Conservation (phyloP, 1,284 basidiomycete genomes). For the Fomitopsis pinicola region DNA sequence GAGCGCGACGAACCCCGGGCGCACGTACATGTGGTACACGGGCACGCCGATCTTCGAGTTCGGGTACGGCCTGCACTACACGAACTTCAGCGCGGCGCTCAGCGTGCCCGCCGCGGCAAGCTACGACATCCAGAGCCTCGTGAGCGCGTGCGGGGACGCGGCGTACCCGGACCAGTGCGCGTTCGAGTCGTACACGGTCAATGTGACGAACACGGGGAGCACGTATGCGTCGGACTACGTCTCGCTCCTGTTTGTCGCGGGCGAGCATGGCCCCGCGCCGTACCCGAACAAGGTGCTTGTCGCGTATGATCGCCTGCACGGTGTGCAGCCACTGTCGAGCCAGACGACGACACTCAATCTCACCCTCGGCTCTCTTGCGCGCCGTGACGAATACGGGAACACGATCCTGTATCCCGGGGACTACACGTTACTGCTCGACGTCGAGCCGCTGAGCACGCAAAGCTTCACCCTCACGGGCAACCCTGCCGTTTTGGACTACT, state of each 20-base stretch:
- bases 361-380: conserved; percentile 45
- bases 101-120: conserved; percentile 20
- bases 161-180: conserved; percentile 38
- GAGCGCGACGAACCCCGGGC: conserved; percentile 42
- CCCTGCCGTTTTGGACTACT: conserved; percentile 17
- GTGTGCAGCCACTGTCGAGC: conserved; percentile 32
- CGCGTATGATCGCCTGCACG: conserved; percentile 43
- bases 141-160: conserved; percentile 22
- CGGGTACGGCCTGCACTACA: conserved; percentile 50
- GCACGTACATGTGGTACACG: conserved; percentile 56
- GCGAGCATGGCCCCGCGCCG: conserved; percentile 44
- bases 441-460: conserved; percentile 16
- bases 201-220: conserved; percentile 45
- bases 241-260: conserved; percentile 47
- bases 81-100: conserved; percentile 40
- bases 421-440: conserved; percentile 44
- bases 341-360: conserved; percentile 38
- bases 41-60: conserved; percentile 47
- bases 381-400: conserved; percentile 44
- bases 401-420: conserved; percentile 43
- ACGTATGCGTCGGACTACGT: conserved; percentile 46
- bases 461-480: conserved; percentile 41
- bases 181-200: conserved; percentile 45
- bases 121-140: conserved; percentile 39
- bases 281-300: conserved; percentile 49